Evolutionary conservation across 1,284 basidiomycete genomes (phyloP).

Genomic region (Inonotus hispidus): DNA sequence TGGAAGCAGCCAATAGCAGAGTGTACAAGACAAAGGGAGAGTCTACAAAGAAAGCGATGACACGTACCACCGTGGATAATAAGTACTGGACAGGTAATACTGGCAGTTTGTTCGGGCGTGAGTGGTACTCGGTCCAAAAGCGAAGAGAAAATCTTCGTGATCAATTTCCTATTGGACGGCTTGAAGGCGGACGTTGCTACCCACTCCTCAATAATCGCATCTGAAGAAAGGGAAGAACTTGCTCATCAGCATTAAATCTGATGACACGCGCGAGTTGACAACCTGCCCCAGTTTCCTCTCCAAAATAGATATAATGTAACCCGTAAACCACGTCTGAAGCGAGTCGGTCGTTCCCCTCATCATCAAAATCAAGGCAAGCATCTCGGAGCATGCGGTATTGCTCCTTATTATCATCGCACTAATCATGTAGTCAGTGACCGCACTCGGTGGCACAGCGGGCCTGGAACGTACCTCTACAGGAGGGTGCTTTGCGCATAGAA

Average conservation of each 20-base stretch:
- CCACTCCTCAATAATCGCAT: slow-evolving; percentile 21
- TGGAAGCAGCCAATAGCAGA: neutral
- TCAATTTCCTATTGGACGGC: slow-evolving; percentile 19
- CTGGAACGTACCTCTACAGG: slow-evolving; percentile 16
- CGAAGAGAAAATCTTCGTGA: slow-evolving; percentile 21
- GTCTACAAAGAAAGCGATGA: neutral
- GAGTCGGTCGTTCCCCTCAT: slow-evolving; percentile 20
- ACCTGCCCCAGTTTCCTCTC: slow-evolving; percentile 19
- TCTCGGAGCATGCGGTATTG: slow-evolving; percentile 21
- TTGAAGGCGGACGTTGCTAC: slow-evolving; percentile 18
- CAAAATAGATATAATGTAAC: slow-evolving; percentile 21
- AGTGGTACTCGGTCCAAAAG: slow-evolving; percentile 19
- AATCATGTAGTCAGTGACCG: neutral
- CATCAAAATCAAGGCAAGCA: slow-evolving; percentile 19
- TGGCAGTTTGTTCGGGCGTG: slow-evolving; percentile 1
- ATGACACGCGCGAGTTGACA: neutral
- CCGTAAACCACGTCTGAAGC: slow-evolving; percentile 20
- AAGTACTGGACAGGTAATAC: slow-evolving; percentile 20
- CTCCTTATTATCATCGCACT: slow-evolving; percentile 21
- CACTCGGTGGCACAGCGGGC: neutral
- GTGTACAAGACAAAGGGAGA: neutral
- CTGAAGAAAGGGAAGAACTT: neutral
- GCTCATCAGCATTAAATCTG: neutral
- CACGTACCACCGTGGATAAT: slow-evolving; percentile 21
- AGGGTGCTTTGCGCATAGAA: slow-evolving; percentile 19